Evolutionary conservation across 768 basidiomycete genomes (phyloP).

Genomic region (Hemileccinum rubropunctum): DNA sequence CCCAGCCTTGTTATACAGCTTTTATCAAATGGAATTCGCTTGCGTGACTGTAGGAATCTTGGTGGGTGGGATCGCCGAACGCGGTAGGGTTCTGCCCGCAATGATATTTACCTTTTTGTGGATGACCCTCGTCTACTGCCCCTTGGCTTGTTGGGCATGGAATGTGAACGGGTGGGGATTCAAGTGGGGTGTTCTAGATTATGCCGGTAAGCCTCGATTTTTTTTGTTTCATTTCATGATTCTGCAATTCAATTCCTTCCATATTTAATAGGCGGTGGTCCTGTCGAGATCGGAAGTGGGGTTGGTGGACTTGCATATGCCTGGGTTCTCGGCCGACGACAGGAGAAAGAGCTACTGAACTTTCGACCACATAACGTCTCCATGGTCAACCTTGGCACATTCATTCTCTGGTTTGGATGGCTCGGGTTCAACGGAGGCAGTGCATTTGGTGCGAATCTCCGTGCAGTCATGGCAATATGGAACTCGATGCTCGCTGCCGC

Average conservation of each 20-base stretch:
- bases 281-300: conserved; percentile 86
- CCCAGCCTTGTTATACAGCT: conserved; percentile 78
- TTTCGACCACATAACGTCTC: conserved; percentile 90
- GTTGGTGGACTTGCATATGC: conserved; percentile 83
- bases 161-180: conserved; percentile 79
- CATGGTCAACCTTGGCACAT: conserved; percentile 79
- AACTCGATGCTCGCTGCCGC: conserved; percentile 90
- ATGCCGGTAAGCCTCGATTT: conserved; percentile 57
- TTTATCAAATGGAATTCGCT: conserved; percentile 87
- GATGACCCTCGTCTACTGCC: conserved; percentile 87
- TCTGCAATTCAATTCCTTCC: conserved; percentile 1
- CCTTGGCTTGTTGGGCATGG: conserved; percentile 87
- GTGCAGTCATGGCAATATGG: conserved; percentile 82
- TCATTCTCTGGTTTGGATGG: conserved; percentile 87
- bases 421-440: conserved; percentile 91
- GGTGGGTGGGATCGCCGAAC: conserved; percentile 81
- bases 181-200: conserved; percentile 83
- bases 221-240: conserved; percentile 1
- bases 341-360: conserved; percentile 67
- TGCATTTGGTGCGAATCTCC: conserved; percentile 83
- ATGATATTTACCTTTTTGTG: conserved; percentile 82
- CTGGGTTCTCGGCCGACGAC: conserved; percentile 81
- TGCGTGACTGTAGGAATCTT: conserved; percentile 78
- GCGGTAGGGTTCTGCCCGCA: conserved; percentile 77
- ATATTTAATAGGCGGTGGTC: conserved; percentile 62